Evolutionary conservation across 2,329 filamentous ascomycete genomes (phyloP).

Genomic region (Pyrenophora seminiperda): DNA sequence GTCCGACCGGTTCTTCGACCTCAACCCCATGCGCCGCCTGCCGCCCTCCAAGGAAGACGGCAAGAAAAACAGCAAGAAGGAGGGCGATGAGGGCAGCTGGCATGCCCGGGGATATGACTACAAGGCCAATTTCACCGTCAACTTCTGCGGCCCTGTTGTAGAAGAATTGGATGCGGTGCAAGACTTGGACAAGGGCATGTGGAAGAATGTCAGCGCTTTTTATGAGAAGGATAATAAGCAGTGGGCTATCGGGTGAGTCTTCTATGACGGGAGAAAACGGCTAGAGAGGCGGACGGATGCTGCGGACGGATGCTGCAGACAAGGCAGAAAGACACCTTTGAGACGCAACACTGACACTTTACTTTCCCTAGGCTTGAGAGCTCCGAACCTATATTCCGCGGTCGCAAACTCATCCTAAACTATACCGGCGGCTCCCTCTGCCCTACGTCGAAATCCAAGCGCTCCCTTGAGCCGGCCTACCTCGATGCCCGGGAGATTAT

Average conservation of each 20-base stretch:
- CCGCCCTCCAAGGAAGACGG: slow-evolving; percentile 49
- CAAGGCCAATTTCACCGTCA: slow-evolving; percentile 79
- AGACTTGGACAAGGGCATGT: slow-evolving; percentile 65
- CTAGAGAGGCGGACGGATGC: not conserved
- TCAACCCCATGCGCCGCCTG: slow-evolving; percentile 61
- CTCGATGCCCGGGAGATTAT: slow-evolving; percentile 47
- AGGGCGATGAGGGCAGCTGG: slow-evolving; percentile 64
- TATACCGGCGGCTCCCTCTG: slow-evolving; percentile 59
- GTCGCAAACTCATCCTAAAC: slow-evolving; percentile 65
- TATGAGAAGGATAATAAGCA: slow-evolving; percentile 69
- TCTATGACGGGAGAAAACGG: not conserved
- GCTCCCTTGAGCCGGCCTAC: slow-evolving; percentile 29
- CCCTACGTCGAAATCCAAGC: slow-evolving; percentile 40
- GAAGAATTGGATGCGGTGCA: slow-evolving; percentile 66
- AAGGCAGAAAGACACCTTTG: slow-evolving; percentile 4
- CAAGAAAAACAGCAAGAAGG: slow-evolving; percentile 53
- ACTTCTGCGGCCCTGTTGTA: slow-evolving; percentile 79
- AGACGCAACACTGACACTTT: slow-evolving; percentile 21
- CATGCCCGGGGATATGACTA: slow-evolving; percentile 76
- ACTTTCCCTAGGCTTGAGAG: slow-evolving; percentile 57
- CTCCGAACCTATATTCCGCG: slow-evolving; percentile 62
- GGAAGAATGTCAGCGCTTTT: slow-evolving; percentile 79
- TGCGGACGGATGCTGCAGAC: not conserved
- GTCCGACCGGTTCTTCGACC: slow-evolving; percentile 67
- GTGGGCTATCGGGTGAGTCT: slow-evolving; percentile 74